A percentile compares a stretch with the other conserved stretches of the same genome.
These are phyloP conservation scores for Phlebiopsis flavidoalba DNA, from an alignment of 768 basidiomycete genomes.

Conservation along the genomic window DNA sequence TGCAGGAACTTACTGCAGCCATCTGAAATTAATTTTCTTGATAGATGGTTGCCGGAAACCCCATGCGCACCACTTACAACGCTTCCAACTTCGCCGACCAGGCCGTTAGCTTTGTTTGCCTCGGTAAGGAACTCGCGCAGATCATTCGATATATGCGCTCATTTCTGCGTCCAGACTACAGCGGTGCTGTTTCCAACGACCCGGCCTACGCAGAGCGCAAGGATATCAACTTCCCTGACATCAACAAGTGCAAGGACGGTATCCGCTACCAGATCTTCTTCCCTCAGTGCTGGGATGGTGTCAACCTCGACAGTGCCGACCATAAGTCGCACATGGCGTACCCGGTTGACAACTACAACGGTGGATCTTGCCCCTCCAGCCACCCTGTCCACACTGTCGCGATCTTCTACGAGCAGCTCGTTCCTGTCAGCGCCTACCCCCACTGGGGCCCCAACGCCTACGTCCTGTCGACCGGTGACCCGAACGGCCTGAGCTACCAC, in stretches of 20 bases:
- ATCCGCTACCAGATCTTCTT: slow-evolving; percentile 28
- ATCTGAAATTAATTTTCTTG: background rate
- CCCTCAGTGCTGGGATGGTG: slow-evolving; percentile 35
- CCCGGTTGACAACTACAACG: slow-evolving; percentile 21
- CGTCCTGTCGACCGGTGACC: slow-evolving; percentile 20
- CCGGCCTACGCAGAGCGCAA: slow-evolving; percentile 14
- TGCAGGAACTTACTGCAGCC: background rate
- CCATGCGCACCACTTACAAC: slow-evolving; percentile 27
- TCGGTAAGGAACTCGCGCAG: background rate
- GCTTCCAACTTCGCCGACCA: slow-evolving; percentile 23
- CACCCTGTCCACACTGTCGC: slow-evolving; percentile 22
- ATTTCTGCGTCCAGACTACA: slow-evolving; percentile 14
- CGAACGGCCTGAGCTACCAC: slow-evolving; percentile 20
- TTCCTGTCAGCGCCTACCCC: slow-evolving; percentile 10
- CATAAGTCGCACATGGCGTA: slow-evolving; percentile 37
- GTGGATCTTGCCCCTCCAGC: slow-evolving; percentile 18
- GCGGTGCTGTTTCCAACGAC: slow-evolving; percentile 14
- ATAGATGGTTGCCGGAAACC: slow-evolving; percentile 27
- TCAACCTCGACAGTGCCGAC: slow-evolving; percentile 32
- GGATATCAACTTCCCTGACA: slow-evolving; percentile 13
- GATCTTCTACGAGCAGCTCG: slow-evolving; percentile 22
- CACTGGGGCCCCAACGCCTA: slow-evolving; percentile 18
- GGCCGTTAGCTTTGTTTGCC: slow-evolving; percentile 31
- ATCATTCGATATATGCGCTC: background rate
- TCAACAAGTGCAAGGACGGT: slow-evolving; percentile 21